Base-by-base conservation (phyloP, 2,329 filamentous ascomycete genomes). In the Aspergillus niger region DNA sequence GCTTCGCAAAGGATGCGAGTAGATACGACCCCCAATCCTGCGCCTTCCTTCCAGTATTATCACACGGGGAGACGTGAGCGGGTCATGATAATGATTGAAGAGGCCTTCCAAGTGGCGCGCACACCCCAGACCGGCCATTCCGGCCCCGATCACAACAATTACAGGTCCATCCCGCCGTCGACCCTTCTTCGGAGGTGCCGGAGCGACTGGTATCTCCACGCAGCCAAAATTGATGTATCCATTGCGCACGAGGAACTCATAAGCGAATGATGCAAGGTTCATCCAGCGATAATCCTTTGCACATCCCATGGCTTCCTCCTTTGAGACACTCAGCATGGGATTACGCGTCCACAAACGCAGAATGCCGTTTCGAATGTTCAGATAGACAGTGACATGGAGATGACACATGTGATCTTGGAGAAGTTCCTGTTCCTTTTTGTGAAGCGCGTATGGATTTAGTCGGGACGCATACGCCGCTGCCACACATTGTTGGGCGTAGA, bases 161-260 rank as follows among this genome's bases (percentile, higher is more conserved):
- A 89, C 95, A 72, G 89, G 92, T 65, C 86, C 83, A 67, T 79
- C 74, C 71, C 78, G 80, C 72, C 74, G 69, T 66, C 81, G 65
- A 67, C 72, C 72, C 72, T 82, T 70, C 67, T 75, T 72, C 63
- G 69, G 64, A 68, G 75, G 65, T 71, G 69, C 70, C 50, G 73
- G 70, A 55, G 76, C 80, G 49, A 78, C 74, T 38, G 86, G 85
- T n/a, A 92, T 79, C 70, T 92, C 86, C 2, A 95, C 85, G 74
- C 95, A 98, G 15, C 96, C 95, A 74, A 92, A 97, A 75, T 99
- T 99, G 80, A 99, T 96, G 74, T 96, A 97, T 20, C 95, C 95
- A 65, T 90, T 87, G 62, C 94, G 89, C 58, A 93, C 83, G 17
- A 99, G 85, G 94, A 94, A 99, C 75, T 96, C 88, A 72, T 95